phyloP scores from a whole-genome alignment of 495 filamentous ascomycete genomes.

The Penicillium bovifimosum region DNA sequence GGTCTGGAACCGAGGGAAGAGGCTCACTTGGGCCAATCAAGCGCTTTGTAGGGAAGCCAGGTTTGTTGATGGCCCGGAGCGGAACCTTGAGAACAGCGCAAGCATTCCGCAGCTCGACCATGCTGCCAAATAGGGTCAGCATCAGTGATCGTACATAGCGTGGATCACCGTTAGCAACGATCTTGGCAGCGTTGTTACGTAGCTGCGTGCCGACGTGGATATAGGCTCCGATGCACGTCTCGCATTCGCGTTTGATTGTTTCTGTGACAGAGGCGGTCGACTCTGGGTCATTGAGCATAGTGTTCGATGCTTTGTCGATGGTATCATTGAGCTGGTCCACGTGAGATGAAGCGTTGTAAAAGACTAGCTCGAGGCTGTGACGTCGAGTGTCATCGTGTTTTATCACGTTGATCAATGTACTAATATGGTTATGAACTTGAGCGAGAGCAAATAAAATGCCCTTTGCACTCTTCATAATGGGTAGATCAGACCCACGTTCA shows the following conservation, averaged over 20 bases:
- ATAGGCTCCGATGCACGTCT: slow-evolving; percentile 71
- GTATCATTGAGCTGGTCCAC: slow-evolving; percentile 70
- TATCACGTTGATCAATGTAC: slow-evolving; percentile 64
- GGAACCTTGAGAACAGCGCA: slow-evolving; percentile 39
- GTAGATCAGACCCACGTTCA: slow-evolving; percentile 51
- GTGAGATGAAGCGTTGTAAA: slow-evolving; percentile 69
- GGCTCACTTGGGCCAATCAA: slow-evolving; percentile 21
- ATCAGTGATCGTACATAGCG: slow-evolving; percentile 76
- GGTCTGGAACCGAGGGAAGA: slow-evolving; percentile 16
- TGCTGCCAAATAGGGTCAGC: slow-evolving; percentile 73
- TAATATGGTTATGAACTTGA: slow-evolving; percentile 71
- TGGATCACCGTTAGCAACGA: slow-evolving; percentile 68
- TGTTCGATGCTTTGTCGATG: slow-evolving; percentile 57
- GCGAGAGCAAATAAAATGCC: slow-evolving; percentile 83
- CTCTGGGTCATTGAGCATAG: slow-evolving; percentile 33
- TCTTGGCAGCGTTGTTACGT: slow-evolving; percentile 60
- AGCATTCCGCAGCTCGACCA: slow-evolving; percentile 65
- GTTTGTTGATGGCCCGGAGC: slow-evolving; percentile 19
- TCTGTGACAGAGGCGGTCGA: slow-evolving; percentile 44
- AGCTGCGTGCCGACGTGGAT: slow-evolving; percentile 67
- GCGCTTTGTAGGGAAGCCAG: slow-evolving; percentile 21
- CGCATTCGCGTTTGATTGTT: slow-evolving; percentile 57
- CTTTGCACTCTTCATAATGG: slow-evolving; percentile 73
- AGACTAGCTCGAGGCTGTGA: slow-evolving; percentile 69
- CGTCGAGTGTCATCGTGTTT: slow-evolving; percentile 61